phyloP scores from a whole-genome alignment of 345 rosid genomes.

The Geranium rotundifolium region DNA sequence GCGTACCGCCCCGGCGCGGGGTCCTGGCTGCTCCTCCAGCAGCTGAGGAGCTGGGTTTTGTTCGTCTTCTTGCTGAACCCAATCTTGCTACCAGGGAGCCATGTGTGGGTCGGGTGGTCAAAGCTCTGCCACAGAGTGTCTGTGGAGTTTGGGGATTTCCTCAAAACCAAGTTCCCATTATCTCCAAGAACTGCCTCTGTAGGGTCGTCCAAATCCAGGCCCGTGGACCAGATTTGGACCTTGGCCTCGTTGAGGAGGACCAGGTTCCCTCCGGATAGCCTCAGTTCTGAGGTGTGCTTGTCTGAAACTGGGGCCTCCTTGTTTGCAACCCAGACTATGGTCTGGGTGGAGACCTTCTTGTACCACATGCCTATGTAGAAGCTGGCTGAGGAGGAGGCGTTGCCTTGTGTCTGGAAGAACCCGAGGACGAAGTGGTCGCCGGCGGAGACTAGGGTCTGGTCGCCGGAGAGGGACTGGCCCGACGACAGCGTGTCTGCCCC shows the following conservation, averaged over 20 bases:
- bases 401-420: slow-evolving; percentile 43
- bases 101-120: slow-evolving; percentile 52
- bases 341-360: slow-evolving; percentile 18
- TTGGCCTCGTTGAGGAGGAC: slow-evolving; percentile 42
- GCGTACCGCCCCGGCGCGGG: slow-evolving; percentile 73
- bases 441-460: slow-evolving; percentile 42
- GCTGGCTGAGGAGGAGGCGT: slow-evolving; percentile 36
- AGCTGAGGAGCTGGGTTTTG: slow-evolving; percentile 28
- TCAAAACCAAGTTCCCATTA: slow-evolving; percentile 53
- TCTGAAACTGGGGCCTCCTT: slow-evolving; percentile 46
- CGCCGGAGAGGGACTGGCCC: slow-evolving; percentile 44
- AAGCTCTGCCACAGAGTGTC: slow-evolving; percentile 57
- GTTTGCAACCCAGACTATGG: slow-evolving; percentile 69
- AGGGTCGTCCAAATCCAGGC: slow-evolving; percentile 17
- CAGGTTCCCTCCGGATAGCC: slow-evolving; percentile 55
- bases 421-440: slow-evolving; percentile 43
- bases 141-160: slow-evolving; percentile 17
- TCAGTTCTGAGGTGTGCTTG: slow-evolving; percentile 29
- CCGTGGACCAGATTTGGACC: slow-evolving; percentile 53
- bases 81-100: slow-evolving; percentile 64
- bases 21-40: slow-evolving; percentile 53
- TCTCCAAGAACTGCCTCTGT: slow-evolving; percentile 41
- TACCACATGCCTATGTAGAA: slow-evolving; percentile 73
- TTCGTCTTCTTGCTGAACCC: slow-evolving; percentile 31
- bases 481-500: slow-evolving; percentile 47